Evolutionary conservation across 176 grass and related monocot genomes (phyloP), one percentile per base, ranked within the genome.

Genomic region (Musa schizocarpa): DNA sequence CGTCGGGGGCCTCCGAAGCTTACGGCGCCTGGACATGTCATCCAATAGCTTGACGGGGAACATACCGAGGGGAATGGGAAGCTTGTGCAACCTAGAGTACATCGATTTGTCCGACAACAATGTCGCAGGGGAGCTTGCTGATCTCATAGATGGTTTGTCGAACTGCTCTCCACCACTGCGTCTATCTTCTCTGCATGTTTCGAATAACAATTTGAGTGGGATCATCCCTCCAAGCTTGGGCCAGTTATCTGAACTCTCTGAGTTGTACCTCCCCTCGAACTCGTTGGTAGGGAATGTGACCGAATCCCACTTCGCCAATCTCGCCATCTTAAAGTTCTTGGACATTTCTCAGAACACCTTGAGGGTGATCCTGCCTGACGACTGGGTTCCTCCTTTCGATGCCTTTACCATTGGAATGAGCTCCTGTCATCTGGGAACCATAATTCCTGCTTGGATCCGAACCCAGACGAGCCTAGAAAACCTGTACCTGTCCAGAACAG

Each of bases 311-410:
- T 78, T 83, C 43, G 75, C 29, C 48, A 74, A 84, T 21, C 76
- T 84, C 48, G 68, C 54, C 10, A 79, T 16, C 1, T 68, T 79
- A 25, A 51, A 67, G 25, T 11, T 50, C 23, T 54, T 84, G 22
- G 76, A 84, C 53, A 54, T 84, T 12, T 84, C 82, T 22, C 72
- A 52, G 0, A 84, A 84, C 62, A 24, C 21, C 25, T 51, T 84
- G 57, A 19, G 68, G 22, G 3, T 79, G 10, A 52, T 49, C 67
- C 23, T 83, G 27, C 70, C 53, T 29, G 1, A 75, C 56, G 57
- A 75, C 68, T 61, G 57, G 57, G 13, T 20, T 17, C 57, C 57
- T 61, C 57, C 57, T 8, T 61, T 61, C 14, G 6, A 61, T 8
- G 57, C 57, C 57, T 19, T 8, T 1, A 17, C 13, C 17, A 14